Evolutionary conservation across 2,329 filamentous ascomycete genomes (phyloP).

Genomic region (Golovinomyces cichoracearum): DNA sequence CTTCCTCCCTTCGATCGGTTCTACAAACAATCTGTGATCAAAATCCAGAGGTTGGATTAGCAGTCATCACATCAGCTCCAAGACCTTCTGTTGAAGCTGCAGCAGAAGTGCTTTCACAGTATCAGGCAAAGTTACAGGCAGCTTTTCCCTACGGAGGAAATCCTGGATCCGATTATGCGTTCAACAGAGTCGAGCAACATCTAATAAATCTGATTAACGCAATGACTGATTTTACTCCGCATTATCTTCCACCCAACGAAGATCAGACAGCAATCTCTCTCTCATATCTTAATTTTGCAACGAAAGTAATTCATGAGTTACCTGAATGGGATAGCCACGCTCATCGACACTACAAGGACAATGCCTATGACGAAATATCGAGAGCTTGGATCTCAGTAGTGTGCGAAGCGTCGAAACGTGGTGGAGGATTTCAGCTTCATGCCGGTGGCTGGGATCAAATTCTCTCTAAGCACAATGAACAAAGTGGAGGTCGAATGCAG

Average conservation of each 20-base stretch:
- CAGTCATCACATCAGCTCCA: conserved; percentile 62
- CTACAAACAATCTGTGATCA: conserved; percentile 79
- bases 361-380: conserved; percentile 85
- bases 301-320: conserved; percentile 65
- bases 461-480: conserved; percentile 64
- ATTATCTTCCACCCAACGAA: conserved; percentile 83
- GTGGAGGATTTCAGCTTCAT: conserved; percentile 69
- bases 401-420: conserved; percentile 69
- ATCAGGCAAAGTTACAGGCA: conserved; percentile 50
- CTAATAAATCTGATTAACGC: conserved; percentile 64
- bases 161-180: conserved; percentile 71
- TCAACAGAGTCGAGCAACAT: conserved; percentile 68
- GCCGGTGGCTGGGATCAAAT: conserved; percentile 82
- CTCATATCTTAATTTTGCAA: conserved; percentile 69
- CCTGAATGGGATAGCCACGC: conserved; percentile 76
- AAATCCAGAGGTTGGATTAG: conserved; percentile 60
- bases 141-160: conserved; percentile 70
- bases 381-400: conserved; percentile 84
- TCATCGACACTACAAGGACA: conserved; percentile 79
- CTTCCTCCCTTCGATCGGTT: conserved; percentile 56
- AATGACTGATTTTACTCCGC: conserved; percentile 76
- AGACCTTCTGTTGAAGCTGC: conserved; percentile 64
- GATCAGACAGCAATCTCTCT: conserved; percentile 59
- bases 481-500: conserved; percentile 56
- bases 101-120: conserved; percentile 54